Evolutionary conservation across 2,329 filamentous ascomycete species (phyloP), one percentile per base, ranked within the genome.

Genomic region (Xylogone sp.): DNA sequence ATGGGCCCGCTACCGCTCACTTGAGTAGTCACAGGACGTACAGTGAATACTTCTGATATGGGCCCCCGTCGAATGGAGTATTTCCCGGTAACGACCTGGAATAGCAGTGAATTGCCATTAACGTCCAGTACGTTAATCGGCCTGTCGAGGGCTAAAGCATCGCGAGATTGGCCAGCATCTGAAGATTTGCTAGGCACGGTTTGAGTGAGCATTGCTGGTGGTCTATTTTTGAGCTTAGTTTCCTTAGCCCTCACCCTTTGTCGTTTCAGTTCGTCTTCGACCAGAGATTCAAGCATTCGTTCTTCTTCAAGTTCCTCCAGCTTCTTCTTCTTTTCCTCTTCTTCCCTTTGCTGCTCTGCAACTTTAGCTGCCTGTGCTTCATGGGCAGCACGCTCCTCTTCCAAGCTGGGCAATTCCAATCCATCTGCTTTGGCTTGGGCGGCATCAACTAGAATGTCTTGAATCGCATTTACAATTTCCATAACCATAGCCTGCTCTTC

Each of bases 361-460:
- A 82, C 70, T 62, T 78, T 77, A 44, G 82, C 82, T 22, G 88
- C 75, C 21, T 81, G 82, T 20, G 87, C 87, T 70, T 95, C 89
- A 56, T 96, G 90, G 13, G 84, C 84, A 22, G 88, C 90, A 39
- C 92, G 83, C 68, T 97, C 92, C 62, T 95, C 90, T 63, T 96
- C 90, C 6, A 97, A 75, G 27, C 90, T 96, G 1, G 90, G 91
- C 16, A 96, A 73, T 55, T 90, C 81, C 50, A 84, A 81, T 27
- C 90, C 88, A 50, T 86, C 82, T 45, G 87, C 86, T 59, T 88
- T 88, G 22, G 85, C 83, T 58, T 85, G 78, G 1, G 90, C 88
- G n/a, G 90, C 90, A 67, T 95, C 89, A 69, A 97, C 90, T 3
- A 97, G 77, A 9, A 93, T 74, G 54, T 88, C 84, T 58, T 83